These are phyloP conservation scores for Thelephora aurantiotincta DNA, from an alignment of 768 basidiomycete species.

Conservation along the genomic window DNA sequence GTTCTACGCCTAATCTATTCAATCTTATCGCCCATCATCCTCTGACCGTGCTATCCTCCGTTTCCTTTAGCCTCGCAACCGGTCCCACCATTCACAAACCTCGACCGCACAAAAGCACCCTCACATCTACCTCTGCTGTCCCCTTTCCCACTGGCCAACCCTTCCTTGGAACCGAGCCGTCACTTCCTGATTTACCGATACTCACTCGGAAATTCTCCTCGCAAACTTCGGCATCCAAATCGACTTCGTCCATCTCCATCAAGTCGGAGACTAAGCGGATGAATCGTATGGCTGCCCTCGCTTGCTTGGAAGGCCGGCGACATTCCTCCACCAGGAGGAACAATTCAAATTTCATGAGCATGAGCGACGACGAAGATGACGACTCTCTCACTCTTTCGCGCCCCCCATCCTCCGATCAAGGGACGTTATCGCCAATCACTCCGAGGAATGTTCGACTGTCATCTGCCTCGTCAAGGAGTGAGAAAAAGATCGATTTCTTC, in stretches of 20 bases:
- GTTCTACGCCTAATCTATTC: too few species aligned
- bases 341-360: constrained; percentile 45
- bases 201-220: neutral
- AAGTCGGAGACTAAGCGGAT: constrained; percentile 10
- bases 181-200: neutral
- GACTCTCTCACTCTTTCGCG: neutral
- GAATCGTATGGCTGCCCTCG: constrained; percentile 48
- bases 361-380: constrained; percentile 49
- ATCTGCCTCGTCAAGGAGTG: constrained; percentile 13
- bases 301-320: constrained; percentile 44
- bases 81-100: neutral
- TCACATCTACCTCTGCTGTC: neutral
- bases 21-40: too few species aligned
- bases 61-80: too few species aligned
- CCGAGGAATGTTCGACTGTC: constrained; percentile 1
- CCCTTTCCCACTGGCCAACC: neutral
- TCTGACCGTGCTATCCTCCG: too few species aligned
- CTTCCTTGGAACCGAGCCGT: neutral
- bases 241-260: too few species aligned
- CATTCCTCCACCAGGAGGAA: constrained; percentile 11
- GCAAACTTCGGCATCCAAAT: neutral
- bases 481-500: constrained; percentile 19
- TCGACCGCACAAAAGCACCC: neutral
- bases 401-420: too few species aligned
- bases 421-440: too few species aligned